Evolutionary conservation across 352 stramenopile species (phyloP), one percentile per base, ranked within the genome.

Genomic region (Pythium utonaiense): DNA sequence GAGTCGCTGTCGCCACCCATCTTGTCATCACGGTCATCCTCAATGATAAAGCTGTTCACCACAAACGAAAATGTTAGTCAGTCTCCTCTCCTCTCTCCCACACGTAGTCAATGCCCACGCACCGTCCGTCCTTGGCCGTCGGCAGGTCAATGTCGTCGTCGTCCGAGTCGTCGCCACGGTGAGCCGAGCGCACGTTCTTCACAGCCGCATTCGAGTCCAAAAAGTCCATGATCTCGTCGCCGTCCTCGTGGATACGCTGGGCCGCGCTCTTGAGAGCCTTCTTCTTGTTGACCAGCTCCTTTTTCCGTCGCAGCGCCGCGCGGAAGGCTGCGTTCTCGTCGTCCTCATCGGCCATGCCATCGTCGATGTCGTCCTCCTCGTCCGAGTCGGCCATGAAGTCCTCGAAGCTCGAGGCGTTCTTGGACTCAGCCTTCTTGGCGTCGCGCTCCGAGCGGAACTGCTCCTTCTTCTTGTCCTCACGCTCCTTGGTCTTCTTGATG

Each of bases 401-500:
- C 30, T 91, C 83, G 58, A 95, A 95, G 53, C 57, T 70, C 31
- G 53, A 48, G 33, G 40, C 54, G 27, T 34, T 38, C 16, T 22
- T 25, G 6, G 48, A 30, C 36, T 58, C 45, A 21, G 72, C 57
- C 74, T 75, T 66, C 73, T 64, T 28, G 65, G 64, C 53, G 21
- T 74, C 68, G 42, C 89, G 83, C 48, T 95, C 81, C 14, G 78
- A 80, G 60, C 63, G 63, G 34, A 59, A 33, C 13, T 60, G 38
- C 16, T 71, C 64, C 38, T 96, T 93, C 64, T 92, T 91, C 70
- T 91, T 92, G 56, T 94, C 78, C 54, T 93, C 87, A 40, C 92
- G 83, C 59, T 98, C 89, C 38, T 92, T 93, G 7, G 96, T 92
- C 81, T 98, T 98, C 68, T 97, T 93, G 65, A 98, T 98, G 73